These are phyloP conservation scores for Amanita exitialis DNA, from an alignment of 768 basidiomycete species.

Conservation along the genomic window DNA sequence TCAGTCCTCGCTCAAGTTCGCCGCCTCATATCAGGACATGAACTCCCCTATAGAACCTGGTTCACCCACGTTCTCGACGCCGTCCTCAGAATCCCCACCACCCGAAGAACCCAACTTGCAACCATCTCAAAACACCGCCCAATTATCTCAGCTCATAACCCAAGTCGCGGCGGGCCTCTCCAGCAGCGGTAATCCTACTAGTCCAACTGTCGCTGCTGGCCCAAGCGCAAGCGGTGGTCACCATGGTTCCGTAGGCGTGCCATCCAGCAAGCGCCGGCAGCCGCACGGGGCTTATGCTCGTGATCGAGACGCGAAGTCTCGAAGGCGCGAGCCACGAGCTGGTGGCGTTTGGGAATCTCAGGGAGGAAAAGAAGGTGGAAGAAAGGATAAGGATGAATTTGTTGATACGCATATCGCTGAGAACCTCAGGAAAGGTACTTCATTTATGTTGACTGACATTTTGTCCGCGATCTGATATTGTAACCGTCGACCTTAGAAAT, in stretches of 20 bases:
- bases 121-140: conserved; percentile 9
- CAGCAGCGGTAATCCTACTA: conserved; percentile 11
- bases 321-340: conserved; percentile 34
- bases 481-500: conserved; percentile 26
- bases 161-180: conserved; percentile 23
- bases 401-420: conserved; percentile 41
- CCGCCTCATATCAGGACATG: conserved; percentile 15
- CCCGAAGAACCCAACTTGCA: conserved; percentile 26
- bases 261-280: conserved; percentile 4
- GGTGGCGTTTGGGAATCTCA: conserved; percentile 4
- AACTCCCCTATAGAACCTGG: conserved; percentile 32
- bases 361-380: conserved; percentile 13
- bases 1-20: not conserved
- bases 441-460: conserved; percentile 3
- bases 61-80: conserved; percentile 29
- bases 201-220: conserved; percentile 3
- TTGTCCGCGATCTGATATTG: not conserved
- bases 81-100: conserved; percentile 32
- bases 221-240: not conserved
- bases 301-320: conserved; percentile 37
- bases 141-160: conserved; percentile 23
- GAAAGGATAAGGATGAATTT: conserved; percentile 47
- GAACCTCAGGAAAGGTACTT: conserved; percentile 41
- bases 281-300: conserved; percentile 23
- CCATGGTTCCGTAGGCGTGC: not conserved